phyloP scores from a whole-genome alignment of 257 asterid genomes.

The Pogostemon cablin region DNA sequence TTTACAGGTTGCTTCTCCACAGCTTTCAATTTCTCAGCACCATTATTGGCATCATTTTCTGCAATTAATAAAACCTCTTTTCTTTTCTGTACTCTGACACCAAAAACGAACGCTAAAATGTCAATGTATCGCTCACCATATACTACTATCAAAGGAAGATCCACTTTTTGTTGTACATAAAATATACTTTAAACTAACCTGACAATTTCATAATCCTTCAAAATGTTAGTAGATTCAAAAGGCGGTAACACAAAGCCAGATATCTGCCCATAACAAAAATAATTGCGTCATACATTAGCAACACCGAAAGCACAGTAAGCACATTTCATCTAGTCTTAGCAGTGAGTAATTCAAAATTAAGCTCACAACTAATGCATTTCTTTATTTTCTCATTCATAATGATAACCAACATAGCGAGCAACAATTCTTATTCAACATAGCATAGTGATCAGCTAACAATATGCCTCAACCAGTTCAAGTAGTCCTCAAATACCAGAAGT shows the following conservation, averaged over 20 bases:
- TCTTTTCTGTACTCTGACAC: constrained; percentile 68
- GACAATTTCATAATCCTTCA: constrained; percentile 72
- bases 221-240: constrained; percentile 65
- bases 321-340: constrained; percentile 3
- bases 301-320: background rate
- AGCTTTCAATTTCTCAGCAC: background rate
- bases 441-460: no score
- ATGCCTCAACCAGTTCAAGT: no score
- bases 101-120: constrained; percentile 17
- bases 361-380: constrained; percentile 5
- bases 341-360: constrained; percentile 3
- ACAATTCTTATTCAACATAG: no score
- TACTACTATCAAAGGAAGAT: background rate
- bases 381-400: background rate
- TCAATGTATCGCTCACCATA: constrained; percentile 24
- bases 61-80: constrained; percentile 42
- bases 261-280: constrained; percentile 49
- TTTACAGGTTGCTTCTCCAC: constrained; percentile 49
- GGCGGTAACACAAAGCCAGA: constrained; percentile 81
- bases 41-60: constrained; percentile 39
- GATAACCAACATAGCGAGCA: background rate
- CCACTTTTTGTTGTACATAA: background rate
- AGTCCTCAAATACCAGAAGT: background rate
- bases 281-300: background rate
- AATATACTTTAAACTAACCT: constrained; percentile 49